Evolutionary conservation across 768 basidiomycete genomes (phyloP), one percentile per base, ranked within the genome.

Genomic region (Jaapia argillacea): DNA sequence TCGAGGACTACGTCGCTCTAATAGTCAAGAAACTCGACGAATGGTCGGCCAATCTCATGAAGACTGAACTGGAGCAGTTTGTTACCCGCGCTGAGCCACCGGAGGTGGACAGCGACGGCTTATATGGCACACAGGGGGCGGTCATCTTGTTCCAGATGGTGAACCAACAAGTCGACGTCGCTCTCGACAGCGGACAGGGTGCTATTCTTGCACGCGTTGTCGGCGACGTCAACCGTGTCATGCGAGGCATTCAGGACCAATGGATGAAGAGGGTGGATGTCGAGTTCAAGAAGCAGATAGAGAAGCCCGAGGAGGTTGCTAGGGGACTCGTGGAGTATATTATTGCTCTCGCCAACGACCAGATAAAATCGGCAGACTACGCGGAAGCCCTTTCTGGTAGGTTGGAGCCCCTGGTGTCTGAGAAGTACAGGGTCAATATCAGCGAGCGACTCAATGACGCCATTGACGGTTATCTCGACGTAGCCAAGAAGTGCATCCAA

Each of bases 121-220:
- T 85, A 48, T 97, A 97, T 57, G 87, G 87, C 16, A 85, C 82
- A 47, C 87, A 96, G 57, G 63, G 93, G 35, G 84, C 93, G 14
- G 79, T 94, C 41, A 96, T 98, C 54, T 70, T 99, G 48, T 98
- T 97, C 73, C 88, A 96, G 64, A 92, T 98, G 85, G 84, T 97
- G 52, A 98, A 93, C 61, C 90, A 94, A 62, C 94, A 97, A 61
- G 75, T 91, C 45, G 94, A 98, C 56, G 73, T 91, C 13, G 93
- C 93, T 6, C 83, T 85, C 49, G 96, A 98, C 60, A 98, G 92
- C 52, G 88, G 89, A 4, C 96, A 98, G 59, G 92, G 91, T 25
- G 79, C 85, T 1, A 94, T 98, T 48, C 75, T 99, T 25, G 81
- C 91, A 14, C 81, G 85, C 6, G 92, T 96, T 44, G 79, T 98